Evolutionary conservation across 345 rosid genomes (phyloP).

Genomic region (Acer saccharum): DNA sequence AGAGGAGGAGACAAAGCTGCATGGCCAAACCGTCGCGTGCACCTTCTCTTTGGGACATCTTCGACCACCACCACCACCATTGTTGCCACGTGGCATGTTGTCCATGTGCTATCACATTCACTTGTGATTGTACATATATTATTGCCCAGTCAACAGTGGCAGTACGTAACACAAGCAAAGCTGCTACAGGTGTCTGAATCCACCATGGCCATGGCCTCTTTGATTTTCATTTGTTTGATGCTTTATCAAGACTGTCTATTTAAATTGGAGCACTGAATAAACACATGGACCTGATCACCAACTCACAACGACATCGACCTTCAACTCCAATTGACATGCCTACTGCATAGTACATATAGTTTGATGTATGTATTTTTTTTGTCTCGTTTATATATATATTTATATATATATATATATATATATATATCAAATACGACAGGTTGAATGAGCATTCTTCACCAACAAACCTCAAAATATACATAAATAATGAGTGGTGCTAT

Average conservation of each 20-base stretch:
- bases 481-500: no score
- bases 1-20: slow-evolving; percentile 33
- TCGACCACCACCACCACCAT: slow-evolving; percentile 22
- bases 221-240: slow-evolving; percentile 1
- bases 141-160: slow-evolving; percentile 14
- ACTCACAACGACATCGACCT: background rate
- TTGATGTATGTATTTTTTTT: no score
- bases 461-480: no score
- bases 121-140: background rate
- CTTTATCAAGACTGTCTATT: slow-evolving; percentile 10
- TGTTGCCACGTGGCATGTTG: slow-evolving; percentile 29
- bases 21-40: slow-evolving; percentile 36
- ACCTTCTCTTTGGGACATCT: slow-evolving; percentile 14
- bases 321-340: background rate
- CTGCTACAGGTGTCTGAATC: background rate
- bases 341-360: no score
- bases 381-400: no score
- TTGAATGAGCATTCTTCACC: no score
- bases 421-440: no score
- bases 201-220: slow-evolving; percentile 4
- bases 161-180: background rate
- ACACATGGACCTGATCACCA: slow-evolving; percentile 14
- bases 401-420: no score
- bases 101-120: slow-evolving; percentile 27
- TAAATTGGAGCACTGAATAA: background rate